Conservation (phyloP, 352 stramenopile species). For the Phytophthora boehmeriae region DNA sequence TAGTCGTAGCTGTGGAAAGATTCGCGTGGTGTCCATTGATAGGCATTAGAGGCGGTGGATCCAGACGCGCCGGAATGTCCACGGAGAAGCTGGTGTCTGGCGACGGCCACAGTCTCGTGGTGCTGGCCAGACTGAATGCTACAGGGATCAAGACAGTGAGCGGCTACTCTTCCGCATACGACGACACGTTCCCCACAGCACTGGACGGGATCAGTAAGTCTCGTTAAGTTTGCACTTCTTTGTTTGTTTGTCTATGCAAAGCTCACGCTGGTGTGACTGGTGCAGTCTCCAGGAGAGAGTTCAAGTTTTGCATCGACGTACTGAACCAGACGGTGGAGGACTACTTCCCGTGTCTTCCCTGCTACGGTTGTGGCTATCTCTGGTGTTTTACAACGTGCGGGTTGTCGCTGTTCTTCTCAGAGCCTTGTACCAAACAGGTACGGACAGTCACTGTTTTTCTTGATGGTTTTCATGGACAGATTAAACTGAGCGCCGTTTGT, state of each 20-base stretch:
- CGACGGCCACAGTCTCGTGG: constrained; percentile 51
- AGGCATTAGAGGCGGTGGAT: constrained; percentile 12
- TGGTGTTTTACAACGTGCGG: constrained; percentile 70
- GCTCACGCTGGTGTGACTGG: constrained; percentile 10
- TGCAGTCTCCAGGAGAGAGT: constrained; percentile 72
- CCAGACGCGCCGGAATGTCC: constrained; percentile 44
- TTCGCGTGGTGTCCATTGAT: constrained; percentile 22
- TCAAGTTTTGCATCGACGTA: constrained; percentile 76
- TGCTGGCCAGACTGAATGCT: constrained; percentile 58
- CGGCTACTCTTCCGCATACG: constrained; percentile 60
- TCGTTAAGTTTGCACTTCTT: background rate
- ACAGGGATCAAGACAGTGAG: constrained; percentile 56
- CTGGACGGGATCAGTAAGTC: constrained; percentile 70
- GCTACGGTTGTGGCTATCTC: constrained; percentile 70
- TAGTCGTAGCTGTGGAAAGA: constrained; percentile 21
- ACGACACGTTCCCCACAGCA: constrained; percentile 56
- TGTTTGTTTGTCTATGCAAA: background rate
- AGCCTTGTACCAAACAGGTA: constrained; percentile 78
- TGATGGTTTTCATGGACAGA: background rate
- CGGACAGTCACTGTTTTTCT: background rate
- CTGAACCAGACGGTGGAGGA: constrained; percentile 80
- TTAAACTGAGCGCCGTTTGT: background rate
- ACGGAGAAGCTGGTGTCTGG: constrained; percentile 61
- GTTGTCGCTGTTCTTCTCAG: constrained; percentile 59
- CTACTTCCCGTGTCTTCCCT: constrained; percentile 76